Percentiles rank a stretch among this genome's conserved stretches.
Conservation (phyloP, 345 rosid genomes). For the Ceriops tagal region DNA sequence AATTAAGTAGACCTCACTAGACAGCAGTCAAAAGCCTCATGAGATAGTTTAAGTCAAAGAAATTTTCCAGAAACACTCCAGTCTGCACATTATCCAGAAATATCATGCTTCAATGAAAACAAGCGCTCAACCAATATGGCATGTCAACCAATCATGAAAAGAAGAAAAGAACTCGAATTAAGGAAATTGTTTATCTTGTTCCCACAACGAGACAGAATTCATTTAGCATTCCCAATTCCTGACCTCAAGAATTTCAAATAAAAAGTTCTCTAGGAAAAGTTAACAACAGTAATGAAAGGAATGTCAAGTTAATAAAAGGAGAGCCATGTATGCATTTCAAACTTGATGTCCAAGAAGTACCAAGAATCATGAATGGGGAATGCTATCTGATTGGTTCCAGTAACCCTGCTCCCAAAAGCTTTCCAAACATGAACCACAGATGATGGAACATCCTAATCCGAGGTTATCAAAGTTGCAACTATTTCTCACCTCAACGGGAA, state of each 20-base stretch:
- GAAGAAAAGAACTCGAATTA: conserved; percentile 3
- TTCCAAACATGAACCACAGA: background rate
- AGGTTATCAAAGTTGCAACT: background rate
- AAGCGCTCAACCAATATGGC: conserved; percentile 12
- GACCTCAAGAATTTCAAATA: conserved; percentile 5
- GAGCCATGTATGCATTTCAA: background rate
- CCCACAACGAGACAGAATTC: background rate
- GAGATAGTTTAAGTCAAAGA: conserved; percentile 1
- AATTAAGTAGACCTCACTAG: background rate
- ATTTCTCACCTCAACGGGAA: background rate
- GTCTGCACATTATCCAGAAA: conserved; percentile 10
- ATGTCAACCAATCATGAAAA: conserved; percentile 4
- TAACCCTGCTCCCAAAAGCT: background rate
- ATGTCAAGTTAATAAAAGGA: background rate
- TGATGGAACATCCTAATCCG: background rate
- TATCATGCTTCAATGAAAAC: background rate
- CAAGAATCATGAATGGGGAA: background rate
- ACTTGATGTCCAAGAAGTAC: background rate
- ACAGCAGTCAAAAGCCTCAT: conserved; percentile 4
- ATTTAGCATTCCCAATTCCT: conserved; percentile 1
- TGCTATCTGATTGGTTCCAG: background rate
- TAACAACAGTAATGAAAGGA: background rate
- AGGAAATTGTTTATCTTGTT: background rate
- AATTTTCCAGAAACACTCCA: conserved; percentile 2
- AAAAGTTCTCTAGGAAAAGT: background rate